Base-by-base conservation (phyloP, 2,329 filamentous ascomycete genomes). In the Anthostomella pinea region DNA sequence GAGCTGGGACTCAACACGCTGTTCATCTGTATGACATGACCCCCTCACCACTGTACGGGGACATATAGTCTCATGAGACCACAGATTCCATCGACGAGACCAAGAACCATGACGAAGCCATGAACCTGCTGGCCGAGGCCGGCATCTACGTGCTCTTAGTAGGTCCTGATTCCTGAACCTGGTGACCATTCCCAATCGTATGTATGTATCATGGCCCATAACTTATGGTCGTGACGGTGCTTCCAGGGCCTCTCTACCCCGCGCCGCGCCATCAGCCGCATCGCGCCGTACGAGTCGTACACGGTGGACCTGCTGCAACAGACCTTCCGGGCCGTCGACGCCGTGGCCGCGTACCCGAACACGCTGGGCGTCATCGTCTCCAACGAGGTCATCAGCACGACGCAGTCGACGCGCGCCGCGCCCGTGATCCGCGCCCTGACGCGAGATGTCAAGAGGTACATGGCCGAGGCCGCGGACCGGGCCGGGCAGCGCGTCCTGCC, bases 131-230 rank as follows among this genome's bases (percentile, higher is more conserved):
- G 14, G 49, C 47, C 11, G 36, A 48, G n/a, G 38, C 43, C 10
- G 51, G 55, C 4, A 57, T 58, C 33, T 53, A 57, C 21, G 54
- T 58, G 6, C 45, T 59, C 11, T 35, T 40, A 5, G 54, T 59
- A 38, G 35, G 54, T 46, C 22, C 4, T 19, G 21, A 10, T 4
- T 11, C 21, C 21, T 11, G 21, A 23, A 11, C 21, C 7, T 11
- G 21, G 11, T 11, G 11, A 10, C n/a, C 15, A 33, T 25, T 9
- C 6, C 6, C 9, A 18, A 24, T 16, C 18, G 28, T 20, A 11
- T 14, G 20, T 16, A 19, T 26, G 14, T 10, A 7, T 23, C n/a
- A n/a, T n/a, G n/a, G n/a, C n/a, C n/a, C n/a, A n/a, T n/a, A n/a
- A n/a, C n/a, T n/a, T n/a, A n/a, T n/a, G n/a, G n/a, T n/a, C n/a